These are phyloP conservation scores for Colletotrichum graminicola DNA, from an alignment of 2,329 filamentous ascomycete species.

Conservation along the genomic window DNA sequence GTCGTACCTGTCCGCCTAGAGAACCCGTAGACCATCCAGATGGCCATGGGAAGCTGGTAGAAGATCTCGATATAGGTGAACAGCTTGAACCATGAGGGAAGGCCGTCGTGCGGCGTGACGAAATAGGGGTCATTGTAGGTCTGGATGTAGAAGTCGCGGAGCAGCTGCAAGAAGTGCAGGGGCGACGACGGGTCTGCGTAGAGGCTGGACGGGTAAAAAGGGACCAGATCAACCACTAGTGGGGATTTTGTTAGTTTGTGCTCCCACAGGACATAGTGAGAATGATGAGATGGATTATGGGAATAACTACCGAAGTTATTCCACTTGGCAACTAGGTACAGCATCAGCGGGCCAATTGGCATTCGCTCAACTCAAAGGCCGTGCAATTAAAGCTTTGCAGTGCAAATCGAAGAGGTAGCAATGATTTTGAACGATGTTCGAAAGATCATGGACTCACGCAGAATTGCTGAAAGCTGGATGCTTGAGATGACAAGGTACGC, in stretches of 20 bases:
- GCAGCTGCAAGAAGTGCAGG: slow-evolving; percentile 59
- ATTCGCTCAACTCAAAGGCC: accelerated
- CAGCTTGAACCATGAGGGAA: slow-evolving; percentile 63
- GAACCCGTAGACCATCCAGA: slow-evolving; percentile 61
- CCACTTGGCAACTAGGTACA: not conserved
- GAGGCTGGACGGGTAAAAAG: slow-evolving; percentile 63
- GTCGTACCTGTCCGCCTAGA: slow-evolving; percentile 48
- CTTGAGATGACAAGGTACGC: slow-evolving; percentile 52
- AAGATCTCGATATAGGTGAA: slow-evolving; percentile 64
- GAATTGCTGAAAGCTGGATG: slow-evolving; percentile 47
- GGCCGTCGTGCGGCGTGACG: slow-evolving; percentile 49
- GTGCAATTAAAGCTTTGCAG: not conserved
- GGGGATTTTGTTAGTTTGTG: slow-evolving; percentile 12
- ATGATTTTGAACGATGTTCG: not conserved
- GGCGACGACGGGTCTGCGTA: slow-evolving; percentile 57
- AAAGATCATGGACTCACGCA: slow-evolving; percentile 35
- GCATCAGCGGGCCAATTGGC: too few species aligned
- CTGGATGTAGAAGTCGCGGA: slow-evolving; percentile 61
- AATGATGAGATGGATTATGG: not conserved
- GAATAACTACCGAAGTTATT: too few species aligned
- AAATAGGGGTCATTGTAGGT: slow-evolving; percentile 68
- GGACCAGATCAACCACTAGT: slow-evolving; percentile 67
- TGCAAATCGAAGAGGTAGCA: not conserved
- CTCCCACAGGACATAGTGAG: not conserved
- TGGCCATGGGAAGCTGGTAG: slow-evolving; percentile 63